These are phyloP conservation scores for Citrullus amarus DNA, from an alignment of 306 rosid genomes.

Conservation along the genomic window DNA sequence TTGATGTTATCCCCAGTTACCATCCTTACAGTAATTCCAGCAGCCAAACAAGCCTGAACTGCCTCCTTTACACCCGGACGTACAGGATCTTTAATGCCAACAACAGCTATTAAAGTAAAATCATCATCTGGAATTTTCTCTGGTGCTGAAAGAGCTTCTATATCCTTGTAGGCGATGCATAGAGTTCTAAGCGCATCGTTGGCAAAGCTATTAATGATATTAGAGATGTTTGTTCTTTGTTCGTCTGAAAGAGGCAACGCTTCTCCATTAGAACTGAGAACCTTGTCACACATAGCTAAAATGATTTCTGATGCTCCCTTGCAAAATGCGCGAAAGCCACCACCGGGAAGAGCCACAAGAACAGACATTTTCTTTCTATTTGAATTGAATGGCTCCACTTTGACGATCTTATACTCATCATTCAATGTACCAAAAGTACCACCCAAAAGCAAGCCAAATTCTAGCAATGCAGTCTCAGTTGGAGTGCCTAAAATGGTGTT, in stretches of 20 bases:
- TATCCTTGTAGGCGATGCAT: conserved; percentile 50
- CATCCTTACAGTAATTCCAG: conserved; percentile 76
- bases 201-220: conserved; percentile 51
- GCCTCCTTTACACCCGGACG: conserved; percentile 79
- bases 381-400: conserved; percentile 80
- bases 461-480: conserved; percentile 64
- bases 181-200: conserved; percentile 78
- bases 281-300: conserved; percentile 48
- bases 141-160: conserved; percentile 15
- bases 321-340: conserved; percentile 42
- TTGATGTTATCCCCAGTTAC: conserved; percentile 90
- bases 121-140: conserved; percentile 38
- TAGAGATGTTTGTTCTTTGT: conserved; percentile 26
- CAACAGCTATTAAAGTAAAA: conserved; percentile 47
- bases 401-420: conserved; percentile 36
- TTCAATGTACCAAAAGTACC: conserved; percentile 32
- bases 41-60: conserved; percentile 60
- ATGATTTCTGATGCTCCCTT: conserved; percentile 91
- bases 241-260: conserved; percentile 37
- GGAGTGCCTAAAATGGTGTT: conserved; percentile 57
- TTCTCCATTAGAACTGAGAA: conserved; percentile 42
- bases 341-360: conserved; percentile 43
- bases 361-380: conserved; percentile 61
- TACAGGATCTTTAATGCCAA: conserved; percentile 92
- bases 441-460: conserved; percentile 55